Percentiles rank a stretch among this genome's conserved stretches.
These are phyloP conservation scores for Podospora tetraspora DNA, from an alignment of 495 filamentous ascomycete genomes.

Conservation along the genomic window DNA sequence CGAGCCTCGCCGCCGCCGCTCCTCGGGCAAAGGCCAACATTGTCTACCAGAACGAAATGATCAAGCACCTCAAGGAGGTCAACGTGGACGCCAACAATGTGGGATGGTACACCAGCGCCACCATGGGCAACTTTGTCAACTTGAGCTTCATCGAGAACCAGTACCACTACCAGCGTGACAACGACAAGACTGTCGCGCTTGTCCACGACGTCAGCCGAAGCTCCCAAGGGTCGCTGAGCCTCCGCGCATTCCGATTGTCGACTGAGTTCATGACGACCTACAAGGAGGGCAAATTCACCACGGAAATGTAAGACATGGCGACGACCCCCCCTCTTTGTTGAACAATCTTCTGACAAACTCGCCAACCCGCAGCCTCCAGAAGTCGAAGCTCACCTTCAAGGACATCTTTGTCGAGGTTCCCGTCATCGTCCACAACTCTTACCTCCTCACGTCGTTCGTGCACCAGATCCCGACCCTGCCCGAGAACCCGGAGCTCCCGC, in stretches of 20 bases:
- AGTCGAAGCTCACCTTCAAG: slow-evolving; percentile 85
- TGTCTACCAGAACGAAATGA: slow-evolving; percentile 93
- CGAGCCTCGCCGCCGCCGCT: slow-evolving; percentile 76
- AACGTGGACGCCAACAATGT: slow-evolving; percentile 98
- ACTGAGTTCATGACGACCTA: slow-evolving; percentile 83
- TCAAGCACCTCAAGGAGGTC: slow-evolving; percentile 89
- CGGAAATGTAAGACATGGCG: slow-evolving; percentile 65
- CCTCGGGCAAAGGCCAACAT: slow-evolving; percentile 87
- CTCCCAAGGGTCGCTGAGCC: slow-evolving; percentile 80
- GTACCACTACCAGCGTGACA: slow-evolving; percentile 92
- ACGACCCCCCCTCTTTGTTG: background rate
- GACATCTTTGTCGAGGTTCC: slow-evolving; percentile 92
- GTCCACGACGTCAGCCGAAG: slow-evolving; percentile 94
- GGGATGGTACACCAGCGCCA: slow-evolving; percentile 97
- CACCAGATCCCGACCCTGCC: slow-evolving; percentile 68
- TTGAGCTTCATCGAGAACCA: slow-evolving; percentile 96
- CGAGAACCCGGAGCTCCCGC: slow-evolving; percentile 54
- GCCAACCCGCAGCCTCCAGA: slow-evolving; percentile 61
- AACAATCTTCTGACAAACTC: slow-evolving; percentile 27
- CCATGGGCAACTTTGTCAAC: slow-evolving; percentile 97
- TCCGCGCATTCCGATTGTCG: slow-evolving; percentile 87
- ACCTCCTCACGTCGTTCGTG: slow-evolving; percentile 90
- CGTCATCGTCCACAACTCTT: slow-evolving; percentile 90
- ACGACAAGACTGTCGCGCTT: slow-evolving; percentile 87
- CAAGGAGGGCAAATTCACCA: slow-evolving; percentile 95